Percentiles rank a stretch among this genome's conserved stretches.
phyloP scores from a whole-genome alignment of 164 flowering plant genomes.

The Paratinospora sagittata region DNA sequence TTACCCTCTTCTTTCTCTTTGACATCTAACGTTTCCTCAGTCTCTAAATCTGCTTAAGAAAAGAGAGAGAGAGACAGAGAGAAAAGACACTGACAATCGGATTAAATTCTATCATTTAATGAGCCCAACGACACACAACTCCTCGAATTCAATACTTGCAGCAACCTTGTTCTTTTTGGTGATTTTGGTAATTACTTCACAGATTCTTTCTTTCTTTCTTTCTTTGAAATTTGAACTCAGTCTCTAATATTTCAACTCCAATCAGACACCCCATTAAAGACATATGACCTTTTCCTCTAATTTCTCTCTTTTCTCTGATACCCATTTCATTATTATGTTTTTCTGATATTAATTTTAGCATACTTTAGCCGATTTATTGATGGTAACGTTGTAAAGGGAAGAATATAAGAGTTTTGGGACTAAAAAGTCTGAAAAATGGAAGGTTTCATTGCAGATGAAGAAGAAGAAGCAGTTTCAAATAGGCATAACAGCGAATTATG shows the following conservation, averaged over 20 bases:
- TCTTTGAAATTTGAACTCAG: slow-evolving; percentile 1
- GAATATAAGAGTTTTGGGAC: slow-evolving; percentile 9
- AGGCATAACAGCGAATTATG: slow-evolving; percentile 20
- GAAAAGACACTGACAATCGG: slow-evolving; percentile 11
- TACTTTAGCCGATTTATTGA: no score
- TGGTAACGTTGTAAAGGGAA: background rate
- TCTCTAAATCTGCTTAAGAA: no score
- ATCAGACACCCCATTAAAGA: slow-evolving; percentile 9
- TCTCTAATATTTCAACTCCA: background rate
- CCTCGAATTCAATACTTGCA: slow-evolving; percentile 32
- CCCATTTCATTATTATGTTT: background rate
- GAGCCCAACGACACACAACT: slow-evolving; percentile 40
- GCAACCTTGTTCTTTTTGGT: slow-evolving; percentile 14
- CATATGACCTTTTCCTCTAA: background rate
- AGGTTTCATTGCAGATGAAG: slow-evolving; percentile 22
- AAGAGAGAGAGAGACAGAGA: background rate
- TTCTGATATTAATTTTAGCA: background rate
- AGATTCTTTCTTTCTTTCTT: background rate
- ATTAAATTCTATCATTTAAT: slow-evolving; percentile 42
- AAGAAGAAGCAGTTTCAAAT: slow-evolving; percentile 18
- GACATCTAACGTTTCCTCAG: no score
- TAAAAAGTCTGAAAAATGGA: slow-evolving; percentile 23
- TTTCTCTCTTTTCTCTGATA: slow-evolving; percentile 1
- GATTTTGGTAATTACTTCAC: slow-evolving; percentile 1
- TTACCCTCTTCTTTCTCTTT: no score